phyloP scores from a whole-genome alignment of 495 filamentous ascomycete species.

The Staphylotrichum tortipilum region DNA sequence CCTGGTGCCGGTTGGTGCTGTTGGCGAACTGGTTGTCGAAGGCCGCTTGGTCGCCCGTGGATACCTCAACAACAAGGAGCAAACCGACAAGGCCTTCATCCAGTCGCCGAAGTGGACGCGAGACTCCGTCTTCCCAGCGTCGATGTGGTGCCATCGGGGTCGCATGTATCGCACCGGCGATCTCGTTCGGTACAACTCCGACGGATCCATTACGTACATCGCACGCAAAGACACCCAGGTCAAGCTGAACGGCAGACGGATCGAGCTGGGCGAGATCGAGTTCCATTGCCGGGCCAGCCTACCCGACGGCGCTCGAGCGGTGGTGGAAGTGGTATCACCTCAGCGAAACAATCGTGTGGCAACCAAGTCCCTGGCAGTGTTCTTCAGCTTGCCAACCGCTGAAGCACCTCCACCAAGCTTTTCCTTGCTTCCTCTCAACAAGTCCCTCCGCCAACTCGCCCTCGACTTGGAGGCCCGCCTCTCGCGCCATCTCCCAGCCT shows the following conservation, averaged over 20 bases:
- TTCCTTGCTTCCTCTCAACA: conserved; percentile 9
- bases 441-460: neutral
- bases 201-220: conserved; percentile 24
- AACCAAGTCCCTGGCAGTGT: conserved; percentile 13
- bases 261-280: conserved; percentile 40
- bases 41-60: conserved; percentile 34
- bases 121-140: conserved; percentile 32
- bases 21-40: conserved; percentile 40
- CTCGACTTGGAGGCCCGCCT: conserved; percentile 14
- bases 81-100: conserved; percentile 33
- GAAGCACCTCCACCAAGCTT: neutral
- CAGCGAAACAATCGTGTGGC: neutral
- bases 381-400: conserved; percentile 8
- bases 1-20: conserved; percentile 40
- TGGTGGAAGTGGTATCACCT: conserved; percentile 12
- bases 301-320: conserved; percentile 8
- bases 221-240: conserved; percentile 35
- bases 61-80: conserved; percentile 34
- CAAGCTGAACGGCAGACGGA: conserved; percentile 32
- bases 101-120: conserved; percentile 12
- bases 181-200: conserved; percentile 42
- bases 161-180: conserved; percentile 45
- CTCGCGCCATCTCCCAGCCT: conserved; percentile 13
- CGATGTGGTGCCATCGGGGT: neutral
- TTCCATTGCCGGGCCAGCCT: conserved; percentile 39